Evolutionary conservation across 83 land plant species (phyloP).

Genomic region (Picea engelmannii): DNA sequence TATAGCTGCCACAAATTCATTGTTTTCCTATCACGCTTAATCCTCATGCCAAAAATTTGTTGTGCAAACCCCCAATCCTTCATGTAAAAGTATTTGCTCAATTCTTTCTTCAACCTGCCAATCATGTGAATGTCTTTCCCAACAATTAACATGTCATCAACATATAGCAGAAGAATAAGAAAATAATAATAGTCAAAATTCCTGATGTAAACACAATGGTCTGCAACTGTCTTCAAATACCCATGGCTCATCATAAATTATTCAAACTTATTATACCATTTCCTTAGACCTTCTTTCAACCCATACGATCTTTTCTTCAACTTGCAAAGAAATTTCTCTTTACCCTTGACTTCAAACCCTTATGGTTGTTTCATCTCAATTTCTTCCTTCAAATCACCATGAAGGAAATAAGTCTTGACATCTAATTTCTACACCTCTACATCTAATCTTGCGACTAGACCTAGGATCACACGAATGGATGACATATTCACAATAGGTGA

Average conservation of each 20-base stretch:
- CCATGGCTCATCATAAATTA: slow-evolving; percentile 5
- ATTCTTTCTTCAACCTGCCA: slow-evolving; percentile 4
- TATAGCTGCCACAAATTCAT: slow-evolving; percentile 14
- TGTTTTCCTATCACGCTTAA: slow-evolving; percentile 8
- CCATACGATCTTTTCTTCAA: slow-evolving; percentile 24
- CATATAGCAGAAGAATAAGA: too few relatives aligned
- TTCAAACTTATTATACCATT: slow-evolving; percentile 25
- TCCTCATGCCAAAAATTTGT: slow-evolving; percentile 15
- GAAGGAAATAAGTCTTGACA: too few relatives aligned
- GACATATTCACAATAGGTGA: not conserved
- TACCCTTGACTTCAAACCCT: slow-evolving; percentile 22
- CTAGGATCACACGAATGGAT: too few relatives aligned
- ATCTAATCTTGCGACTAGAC: too few relatives aligned
- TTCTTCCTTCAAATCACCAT: slow-evolving; percentile 8
- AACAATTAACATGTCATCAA: slow-evolving; percentile 1
- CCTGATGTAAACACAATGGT: slow-evolving; percentile 23
- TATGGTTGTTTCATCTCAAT: slow-evolving; percentile 18
- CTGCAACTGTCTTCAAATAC: not conserved
- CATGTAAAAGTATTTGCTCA: slow-evolving; percentile 19
- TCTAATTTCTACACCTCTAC: too few relatives aligned
- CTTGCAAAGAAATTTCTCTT: slow-evolving; percentile 24
- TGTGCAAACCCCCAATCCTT: slow-evolving; percentile 9
- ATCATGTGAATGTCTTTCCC: slow-evolving; percentile 8
- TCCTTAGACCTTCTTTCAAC: slow-evolving; percentile 18
- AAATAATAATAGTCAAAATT: slow-evolving; percentile 7